Conservation (phyloP, 73 alveolate genomes). For the Paramecium biaurelia region DNA sequence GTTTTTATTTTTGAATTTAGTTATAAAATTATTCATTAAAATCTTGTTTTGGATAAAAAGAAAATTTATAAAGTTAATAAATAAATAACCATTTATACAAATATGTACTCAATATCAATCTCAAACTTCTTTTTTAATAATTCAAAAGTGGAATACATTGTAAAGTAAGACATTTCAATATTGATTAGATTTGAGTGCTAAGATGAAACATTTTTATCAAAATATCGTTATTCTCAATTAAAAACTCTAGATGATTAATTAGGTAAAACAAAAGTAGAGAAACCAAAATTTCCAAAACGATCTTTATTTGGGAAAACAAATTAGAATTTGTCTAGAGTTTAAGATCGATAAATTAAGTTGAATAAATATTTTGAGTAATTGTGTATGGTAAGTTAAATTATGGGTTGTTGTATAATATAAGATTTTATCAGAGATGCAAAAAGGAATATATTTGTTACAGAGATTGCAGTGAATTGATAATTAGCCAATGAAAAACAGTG, state of each 20-base stretch:
- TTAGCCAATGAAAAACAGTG: background rate
- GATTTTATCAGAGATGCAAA: background rate
- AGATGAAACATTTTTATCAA: background rate
- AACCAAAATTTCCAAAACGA: background rate
- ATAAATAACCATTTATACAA: background rate
- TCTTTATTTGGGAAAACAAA: background rate
- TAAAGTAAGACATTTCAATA: background rate
- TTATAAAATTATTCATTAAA: no score
- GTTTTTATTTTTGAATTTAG: background rate
- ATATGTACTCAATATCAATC: background rate
- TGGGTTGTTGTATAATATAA: background rate
- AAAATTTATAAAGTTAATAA: background rate
- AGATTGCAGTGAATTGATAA: background rate
- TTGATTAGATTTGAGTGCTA: background rate
- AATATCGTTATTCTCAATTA: background rate
- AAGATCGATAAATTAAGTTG: background rate
- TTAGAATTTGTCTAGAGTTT: background rate
- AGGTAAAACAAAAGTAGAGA: background rate
- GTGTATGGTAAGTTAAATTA: background rate
- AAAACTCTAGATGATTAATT: background rate
- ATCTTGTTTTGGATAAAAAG: background rate
- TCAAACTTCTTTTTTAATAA: background rate
- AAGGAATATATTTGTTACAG: background rate
- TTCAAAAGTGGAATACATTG: background rate
- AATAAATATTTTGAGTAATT: background rate